Percentiles rank a stretch among this genome's conserved stretches.
Evolutionary conservation across 2,329 filamentous ascomycete species (phyloP).

Genomic region (Orbilia oligospora): DNA sequence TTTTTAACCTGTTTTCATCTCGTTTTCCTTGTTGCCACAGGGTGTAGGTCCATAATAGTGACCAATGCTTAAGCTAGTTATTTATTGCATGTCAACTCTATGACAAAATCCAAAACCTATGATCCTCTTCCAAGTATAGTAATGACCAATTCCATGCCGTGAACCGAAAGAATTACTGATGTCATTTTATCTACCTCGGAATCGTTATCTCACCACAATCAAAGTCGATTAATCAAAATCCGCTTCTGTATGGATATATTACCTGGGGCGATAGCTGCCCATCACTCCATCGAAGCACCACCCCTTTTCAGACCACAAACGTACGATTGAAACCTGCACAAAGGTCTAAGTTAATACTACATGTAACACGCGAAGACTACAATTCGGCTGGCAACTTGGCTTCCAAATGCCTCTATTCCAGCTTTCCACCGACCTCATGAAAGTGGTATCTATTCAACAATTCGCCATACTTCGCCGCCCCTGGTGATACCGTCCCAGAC

Average conservation of each 20-base stretch:
- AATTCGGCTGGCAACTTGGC: not conserved
- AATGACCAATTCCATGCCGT: not conserved
- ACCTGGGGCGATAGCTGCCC: not conserved
- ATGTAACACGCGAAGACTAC: not conserved
- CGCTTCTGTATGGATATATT: slow-evolving; percentile 7
- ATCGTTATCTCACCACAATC: not conserved
- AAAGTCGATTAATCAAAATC: no score
- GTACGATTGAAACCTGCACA: slow-evolving; percentile 3
- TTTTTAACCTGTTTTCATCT: not conserved
- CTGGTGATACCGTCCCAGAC: no score
- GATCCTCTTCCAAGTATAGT: no score
- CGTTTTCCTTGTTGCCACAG: not conserved
- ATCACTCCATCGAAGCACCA: not conserved
- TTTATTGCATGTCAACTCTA: no score
- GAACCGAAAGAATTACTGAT: not conserved
- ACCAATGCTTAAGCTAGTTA: no score
- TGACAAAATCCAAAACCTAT: not conserved
- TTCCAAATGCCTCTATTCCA: not conserved
- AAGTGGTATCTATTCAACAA: not conserved
- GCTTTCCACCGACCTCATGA: not conserved
- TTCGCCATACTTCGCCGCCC: not conserved
- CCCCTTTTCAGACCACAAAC: slow-evolving; percentile 33
- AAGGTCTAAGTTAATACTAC: not conserved
- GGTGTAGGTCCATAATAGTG: no score
- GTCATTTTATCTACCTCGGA: not conserved